Evolutionary conservation across 1,284 basidiomycete genomes (phyloP).

Genomic region (Trametes hirsuta): DNA sequence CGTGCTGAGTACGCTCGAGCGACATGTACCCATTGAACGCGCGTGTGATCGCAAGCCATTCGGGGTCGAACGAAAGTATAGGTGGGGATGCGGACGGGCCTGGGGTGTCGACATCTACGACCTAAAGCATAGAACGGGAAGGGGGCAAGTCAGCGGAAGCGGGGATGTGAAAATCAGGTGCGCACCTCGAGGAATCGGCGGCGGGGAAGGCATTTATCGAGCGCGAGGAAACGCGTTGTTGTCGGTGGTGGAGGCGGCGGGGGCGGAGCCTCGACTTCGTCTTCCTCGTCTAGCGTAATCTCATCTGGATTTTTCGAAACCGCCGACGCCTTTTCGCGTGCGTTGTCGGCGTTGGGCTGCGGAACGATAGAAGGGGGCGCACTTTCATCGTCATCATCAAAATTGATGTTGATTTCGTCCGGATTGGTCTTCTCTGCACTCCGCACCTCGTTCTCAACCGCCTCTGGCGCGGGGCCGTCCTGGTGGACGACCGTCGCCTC

Average conservation of each 20-base stretch:
- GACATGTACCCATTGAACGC: constrained; percentile 85
- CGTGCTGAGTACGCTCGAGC: constrained; percentile 46
- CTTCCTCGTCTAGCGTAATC: constrained; percentile 67
- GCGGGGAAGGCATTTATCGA: constrained; percentile 89
- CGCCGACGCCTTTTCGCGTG: background rate
- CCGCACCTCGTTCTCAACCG: constrained; percentile 60
- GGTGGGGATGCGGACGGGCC: constrained; percentile 29
- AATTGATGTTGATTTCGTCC: constrained; percentile 45
- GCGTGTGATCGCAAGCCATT: constrained; percentile 94
- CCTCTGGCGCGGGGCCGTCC: background rate
- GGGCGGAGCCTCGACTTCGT: constrained; percentile 44
- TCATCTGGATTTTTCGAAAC: constrained; percentile 65
- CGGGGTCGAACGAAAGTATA: constrained; percentile 71
- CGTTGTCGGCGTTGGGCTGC: background rate
- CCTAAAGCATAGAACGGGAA: constrained; percentile 43
- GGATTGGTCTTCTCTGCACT: constrained; percentile 45
- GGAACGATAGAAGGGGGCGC: background rate
- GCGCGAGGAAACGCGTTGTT: constrained; percentile 83
- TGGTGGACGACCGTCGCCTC: constrained; percentile 71
- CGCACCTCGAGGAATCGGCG: constrained; percentile 86
- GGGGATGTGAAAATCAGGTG: background rate
- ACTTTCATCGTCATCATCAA: constrained; percentile 36
- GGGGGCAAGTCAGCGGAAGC: background rate
- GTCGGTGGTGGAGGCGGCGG: constrained; percentile 35
- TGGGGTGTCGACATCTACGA: constrained; percentile 62